A percentile compares a stretch with the other conserved stretches of the same genome.
Conservation (phyloP, 2,329 filamentous ascomycete species). For the Elsinoe fawcettii region DNA sequence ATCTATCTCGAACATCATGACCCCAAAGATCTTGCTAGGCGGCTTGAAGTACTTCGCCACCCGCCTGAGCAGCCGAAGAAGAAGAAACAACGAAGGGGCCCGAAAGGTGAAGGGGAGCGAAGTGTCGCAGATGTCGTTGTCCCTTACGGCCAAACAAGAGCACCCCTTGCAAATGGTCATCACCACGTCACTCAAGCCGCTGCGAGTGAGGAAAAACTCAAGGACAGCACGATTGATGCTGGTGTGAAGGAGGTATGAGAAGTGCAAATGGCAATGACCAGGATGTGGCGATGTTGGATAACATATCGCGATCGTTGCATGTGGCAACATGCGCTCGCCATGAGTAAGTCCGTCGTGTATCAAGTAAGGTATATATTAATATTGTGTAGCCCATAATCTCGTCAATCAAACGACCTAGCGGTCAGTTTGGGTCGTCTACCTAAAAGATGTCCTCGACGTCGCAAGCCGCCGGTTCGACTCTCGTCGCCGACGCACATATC, state of each 20-base stretch:
- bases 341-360: not conserved
- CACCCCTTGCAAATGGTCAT: not conserved
- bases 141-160: not conserved
- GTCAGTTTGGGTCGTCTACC: constrained; percentile 5
- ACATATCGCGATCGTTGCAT: not conserved
- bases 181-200: no score
- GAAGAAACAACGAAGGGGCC: not conserved
- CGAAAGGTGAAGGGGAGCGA: constrained; percentile 6
- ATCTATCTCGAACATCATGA: not conserved
- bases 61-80: not conserved
- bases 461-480: not conserved
- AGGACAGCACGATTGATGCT: no score
- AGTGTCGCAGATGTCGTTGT: not conserved
- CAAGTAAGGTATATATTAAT: not conserved
- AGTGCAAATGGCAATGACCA: no score
- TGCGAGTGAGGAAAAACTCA: no score
- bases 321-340: not conserved
- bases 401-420: constrained; percentile 2
- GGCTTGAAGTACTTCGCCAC: not conserved
- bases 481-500: not conserved
- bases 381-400: not conserved
- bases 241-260: no score
- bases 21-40: not conserved
- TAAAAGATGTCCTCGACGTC: not conserved
- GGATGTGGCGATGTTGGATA: no score